Evolutionary conservation across 139 green algal genomes (phyloP).

Genomic region (Diplosphaera chodatii): DNA sequence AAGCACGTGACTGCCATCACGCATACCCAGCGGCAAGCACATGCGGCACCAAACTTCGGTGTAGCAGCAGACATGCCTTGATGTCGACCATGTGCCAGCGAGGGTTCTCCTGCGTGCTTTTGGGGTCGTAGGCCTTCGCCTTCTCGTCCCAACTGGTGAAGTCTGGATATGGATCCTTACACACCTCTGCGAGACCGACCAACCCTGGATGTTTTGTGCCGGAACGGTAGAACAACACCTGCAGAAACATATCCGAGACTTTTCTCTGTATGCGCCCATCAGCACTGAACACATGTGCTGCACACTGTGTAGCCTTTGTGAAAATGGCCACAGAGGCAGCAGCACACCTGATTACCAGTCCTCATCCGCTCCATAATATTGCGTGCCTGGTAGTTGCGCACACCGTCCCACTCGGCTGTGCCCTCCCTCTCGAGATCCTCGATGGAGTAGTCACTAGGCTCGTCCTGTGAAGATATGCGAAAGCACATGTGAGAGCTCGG

Average conservation of each 20-base stretch:
- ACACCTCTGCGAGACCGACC: slow-evolving; percentile 50
- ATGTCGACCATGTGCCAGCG: slow-evolving; percentile 55
- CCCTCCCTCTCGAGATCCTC: slow-evolving; percentile 45
- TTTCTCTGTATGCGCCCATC: too few species aligned
- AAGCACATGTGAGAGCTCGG: too few species aligned
- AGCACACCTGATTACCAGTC: slow-evolving; percentile 28
- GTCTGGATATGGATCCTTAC: slow-evolving; percentile 60
- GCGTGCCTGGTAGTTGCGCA: slow-evolving; percentile 58
- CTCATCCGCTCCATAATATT: slow-evolving; percentile 65
- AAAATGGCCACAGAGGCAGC: too few species aligned
- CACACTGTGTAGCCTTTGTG: too few species aligned
- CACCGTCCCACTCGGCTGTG: slow-evolving; percentile 59
- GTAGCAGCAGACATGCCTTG: slow-evolving; percentile 6
- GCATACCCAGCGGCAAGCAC: too few species aligned
- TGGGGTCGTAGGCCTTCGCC: slow-evolving; percentile 54
- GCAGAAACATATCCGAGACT: background rate
- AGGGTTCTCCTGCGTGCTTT: slow-evolving; percentile 26
- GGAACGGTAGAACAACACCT: slow-evolving; percentile 59
- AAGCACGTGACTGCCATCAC: too few species aligned
- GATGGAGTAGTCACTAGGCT: slow-evolving; percentile 57
- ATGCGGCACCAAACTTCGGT: too few species aligned
- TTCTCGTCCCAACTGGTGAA: slow-evolving; percentile 39
- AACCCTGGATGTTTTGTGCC: slow-evolving; percentile 45
- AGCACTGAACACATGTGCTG: too few species aligned
- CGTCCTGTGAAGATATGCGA: too few species aligned